Evolutionary conservation across 192 early-diverging fungal species (phyloP).

Genomic region (Podila epicladia): DNA sequence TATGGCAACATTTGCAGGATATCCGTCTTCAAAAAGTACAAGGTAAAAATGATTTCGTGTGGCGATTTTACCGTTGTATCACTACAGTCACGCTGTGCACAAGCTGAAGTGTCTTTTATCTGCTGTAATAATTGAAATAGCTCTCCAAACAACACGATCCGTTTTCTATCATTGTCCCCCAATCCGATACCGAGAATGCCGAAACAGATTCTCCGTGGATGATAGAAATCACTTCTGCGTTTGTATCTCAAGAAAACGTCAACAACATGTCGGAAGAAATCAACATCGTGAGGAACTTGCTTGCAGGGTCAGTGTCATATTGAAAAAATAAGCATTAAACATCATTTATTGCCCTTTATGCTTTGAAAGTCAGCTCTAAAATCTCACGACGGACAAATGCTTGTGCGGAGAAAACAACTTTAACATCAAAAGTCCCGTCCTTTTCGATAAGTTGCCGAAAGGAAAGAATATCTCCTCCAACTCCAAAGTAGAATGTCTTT

Average conservation of each 20-base stretch:
- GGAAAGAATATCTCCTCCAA: conserved; percentile 82
- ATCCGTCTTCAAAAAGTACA: conserved; percentile 48
- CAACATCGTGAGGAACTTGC: conserved; percentile 34
- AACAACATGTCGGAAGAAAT: conserved; percentile 49
- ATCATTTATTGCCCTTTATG: neutral
- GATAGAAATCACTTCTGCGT: conserved; percentile 43
- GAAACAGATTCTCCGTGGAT: conserved; percentile 34
- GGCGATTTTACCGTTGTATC: neutral
- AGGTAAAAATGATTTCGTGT: conserved; percentile 8
- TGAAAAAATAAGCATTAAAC: neutral
- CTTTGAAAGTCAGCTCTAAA: conserved; percentile 63
- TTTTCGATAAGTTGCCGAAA: conserved; percentile 73
- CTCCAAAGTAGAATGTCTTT: conserved; percentile 96
- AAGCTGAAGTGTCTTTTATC: neutral
- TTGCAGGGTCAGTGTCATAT: conserved; percentile 38
- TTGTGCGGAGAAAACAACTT: conserved; percentile 69
- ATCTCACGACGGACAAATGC: conserved; percentile 79
- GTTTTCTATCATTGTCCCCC: conserved; percentile 34
- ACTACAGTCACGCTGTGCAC: neutral
- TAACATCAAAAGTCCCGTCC: conserved; percentile 62
- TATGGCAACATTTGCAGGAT: conserved; percentile 51
- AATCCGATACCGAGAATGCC: conserved; percentile 6
- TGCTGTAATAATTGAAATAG: conserved; percentile 8
- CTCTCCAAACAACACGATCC: conserved; percentile 42
- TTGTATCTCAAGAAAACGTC: conserved; percentile 50